Evolutionary conservation across 2,329 filamentous ascomycete genomes (phyloP).

Genomic region (Thelonectria olida): DNA sequence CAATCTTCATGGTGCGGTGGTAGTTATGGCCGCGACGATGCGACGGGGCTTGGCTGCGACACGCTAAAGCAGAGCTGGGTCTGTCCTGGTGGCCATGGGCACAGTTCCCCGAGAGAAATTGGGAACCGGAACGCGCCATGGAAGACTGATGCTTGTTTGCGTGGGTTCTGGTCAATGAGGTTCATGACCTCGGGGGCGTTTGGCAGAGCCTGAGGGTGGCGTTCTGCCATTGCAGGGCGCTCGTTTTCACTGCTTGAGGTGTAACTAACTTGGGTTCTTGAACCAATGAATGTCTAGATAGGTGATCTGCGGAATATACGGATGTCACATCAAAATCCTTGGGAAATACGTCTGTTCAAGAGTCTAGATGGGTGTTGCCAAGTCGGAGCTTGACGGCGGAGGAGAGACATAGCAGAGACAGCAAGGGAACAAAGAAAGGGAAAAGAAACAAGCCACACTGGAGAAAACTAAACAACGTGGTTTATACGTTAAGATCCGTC

Average conservation of each 20-base stretch:
- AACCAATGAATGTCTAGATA: too few species aligned
- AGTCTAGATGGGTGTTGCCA: too few species aligned
- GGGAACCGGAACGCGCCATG: neutral
- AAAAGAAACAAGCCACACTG: too few species aligned
- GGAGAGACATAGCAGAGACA: neutral
- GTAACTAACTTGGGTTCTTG: too few species aligned
- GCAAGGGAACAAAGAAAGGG: too few species aligned
- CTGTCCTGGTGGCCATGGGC: neutral
- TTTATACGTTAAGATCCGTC: slow-evolving; percentile 3
- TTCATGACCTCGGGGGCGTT: slow-evolving; percentile 1
- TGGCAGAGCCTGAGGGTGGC: slow-evolving; percentile 1
- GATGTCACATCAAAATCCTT: too few species aligned
- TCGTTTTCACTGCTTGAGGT: too few species aligned
- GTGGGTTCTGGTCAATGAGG: neutral
- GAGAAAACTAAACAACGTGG: neutral
- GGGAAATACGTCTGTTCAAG: too few species aligned
- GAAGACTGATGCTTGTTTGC: neutral
- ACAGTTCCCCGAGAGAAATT: neutral
- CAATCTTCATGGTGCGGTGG: neutral
- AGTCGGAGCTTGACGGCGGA: too few species aligned
- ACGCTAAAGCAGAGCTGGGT: slow-evolving; percentile 1
- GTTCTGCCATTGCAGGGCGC: neutral
- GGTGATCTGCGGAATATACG: too few species aligned
- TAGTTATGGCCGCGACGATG: neutral
- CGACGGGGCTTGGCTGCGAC: neutral